Evolutionary conservation across 495 filamentous ascomycete genomes (phyloP).

Genomic region (Parathielavia hyrcaniae): DNA sequence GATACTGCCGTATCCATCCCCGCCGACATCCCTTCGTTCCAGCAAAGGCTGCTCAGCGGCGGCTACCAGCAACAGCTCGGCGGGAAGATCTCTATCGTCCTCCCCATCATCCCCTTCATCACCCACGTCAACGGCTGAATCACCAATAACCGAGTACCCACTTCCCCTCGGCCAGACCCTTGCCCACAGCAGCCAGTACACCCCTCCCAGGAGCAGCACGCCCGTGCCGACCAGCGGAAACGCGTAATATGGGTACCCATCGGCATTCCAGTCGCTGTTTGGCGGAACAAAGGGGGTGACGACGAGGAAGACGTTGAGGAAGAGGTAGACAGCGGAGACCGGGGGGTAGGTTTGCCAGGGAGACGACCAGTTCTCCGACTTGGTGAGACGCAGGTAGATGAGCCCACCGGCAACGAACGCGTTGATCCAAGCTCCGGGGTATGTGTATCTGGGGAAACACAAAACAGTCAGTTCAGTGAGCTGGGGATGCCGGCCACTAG

Average conservation of each 20-base stretch:
- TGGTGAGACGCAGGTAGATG: slow-evolving; percentile 43
- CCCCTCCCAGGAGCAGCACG: slow-evolving; percentile 41
- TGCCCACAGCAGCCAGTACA: slow-evolving; percentile 50
- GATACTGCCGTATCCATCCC: no score
- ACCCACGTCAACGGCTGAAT: slow-evolving; percentile 35
- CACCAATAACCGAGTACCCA: slow-evolving; percentile 42
- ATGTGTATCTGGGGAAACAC: slow-evolving; percentile 37
- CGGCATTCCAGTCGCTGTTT: slow-evolving; percentile 45
- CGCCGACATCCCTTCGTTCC: no score
- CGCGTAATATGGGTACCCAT: slow-evolving; percentile 47
- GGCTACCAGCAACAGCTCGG: neutral
- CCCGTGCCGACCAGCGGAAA: slow-evolving; percentile 48
- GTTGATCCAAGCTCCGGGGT: slow-evolving; percentile 50
- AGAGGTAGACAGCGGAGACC: slow-evolving; percentile 39
- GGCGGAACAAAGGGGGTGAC: slow-evolving; percentile 48
- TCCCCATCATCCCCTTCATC: slow-evolving; percentile 30
- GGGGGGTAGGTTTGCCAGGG: slow-evolving; percentile 43
- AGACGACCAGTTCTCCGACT: slow-evolving; percentile 40
- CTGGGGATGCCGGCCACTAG: neutral
- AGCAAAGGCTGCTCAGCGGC: neutral
- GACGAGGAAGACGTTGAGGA: slow-evolving; percentile 47
- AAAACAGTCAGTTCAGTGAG: slow-evolving; percentile 2
- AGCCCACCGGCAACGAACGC: slow-evolving; percentile 45
- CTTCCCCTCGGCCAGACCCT: slow-evolving; percentile 41
- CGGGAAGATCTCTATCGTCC: neutral